phyloP scores from a whole-genome alignment of 2,329 filamentous ascomycete genomes.

The Fusarium sacchari region DNA sequence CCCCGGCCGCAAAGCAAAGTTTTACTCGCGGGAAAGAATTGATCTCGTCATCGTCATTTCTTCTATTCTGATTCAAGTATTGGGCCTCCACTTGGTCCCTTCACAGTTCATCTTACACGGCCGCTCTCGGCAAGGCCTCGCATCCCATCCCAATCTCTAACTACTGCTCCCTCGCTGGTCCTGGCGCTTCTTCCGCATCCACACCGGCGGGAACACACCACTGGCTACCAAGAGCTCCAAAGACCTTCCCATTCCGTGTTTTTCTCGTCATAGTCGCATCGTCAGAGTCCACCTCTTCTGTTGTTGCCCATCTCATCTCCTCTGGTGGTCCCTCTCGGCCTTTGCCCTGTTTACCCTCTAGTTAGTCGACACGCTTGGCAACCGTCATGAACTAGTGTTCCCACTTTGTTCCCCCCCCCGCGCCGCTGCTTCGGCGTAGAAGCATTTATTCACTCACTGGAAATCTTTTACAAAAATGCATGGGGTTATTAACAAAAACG shows the following conservation, averaged over 20 bases:
- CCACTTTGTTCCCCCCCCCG: constrained; percentile 47
- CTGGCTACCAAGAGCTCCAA: constrained; percentile 38
- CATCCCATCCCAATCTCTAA: constrained; percentile 29
- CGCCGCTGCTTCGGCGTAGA: constrained; percentile 43
- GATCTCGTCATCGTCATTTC: constrained; percentile 45
- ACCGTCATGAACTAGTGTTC: constrained; percentile 55
- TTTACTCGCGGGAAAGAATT: constrained; percentile 39
- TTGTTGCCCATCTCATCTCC: constrained; percentile 33
- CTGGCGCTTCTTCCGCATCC: constrained; percentile 38
- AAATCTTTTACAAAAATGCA: constrained; percentile 52
- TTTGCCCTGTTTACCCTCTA: constrained; percentile 43
- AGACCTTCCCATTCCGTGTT: constrained; percentile 43
- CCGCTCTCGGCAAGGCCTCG: constrained; percentile 46
- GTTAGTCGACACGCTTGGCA: constrained; percentile 49
- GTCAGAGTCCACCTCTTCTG: constrained; percentile 40
- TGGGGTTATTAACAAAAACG: constrained; percentile 62
- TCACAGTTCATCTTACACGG: constrained; percentile 34
- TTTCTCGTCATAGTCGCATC: constrained; percentile 47
- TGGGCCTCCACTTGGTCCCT: constrained; percentile 34
- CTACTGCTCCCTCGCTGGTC: constrained; percentile 21
- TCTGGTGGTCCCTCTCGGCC: constrained; percentile 34
- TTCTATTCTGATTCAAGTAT: constrained; percentile 19
- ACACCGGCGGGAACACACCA: constrained; percentile 41
- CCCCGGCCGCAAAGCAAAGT: constrained; percentile 42
- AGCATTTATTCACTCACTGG: constrained; percentile 45